Conservation (phyloP, 805 yeast species). For the Cyberlindnera xishuangbannaensis region DNA sequence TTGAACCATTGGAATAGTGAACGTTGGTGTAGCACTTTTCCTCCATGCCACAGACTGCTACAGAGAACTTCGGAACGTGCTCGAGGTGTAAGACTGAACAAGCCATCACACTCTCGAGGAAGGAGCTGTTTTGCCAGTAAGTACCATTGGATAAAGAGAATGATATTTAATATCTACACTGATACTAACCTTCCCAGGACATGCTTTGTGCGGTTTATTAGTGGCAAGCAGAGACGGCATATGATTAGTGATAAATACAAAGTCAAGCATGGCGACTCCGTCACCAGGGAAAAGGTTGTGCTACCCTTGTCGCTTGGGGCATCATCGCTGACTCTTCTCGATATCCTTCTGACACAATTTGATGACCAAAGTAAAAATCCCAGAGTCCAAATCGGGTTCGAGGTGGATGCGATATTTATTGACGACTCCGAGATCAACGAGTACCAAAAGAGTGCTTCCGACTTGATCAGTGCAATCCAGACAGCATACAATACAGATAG, state of each 20-base stretch:
- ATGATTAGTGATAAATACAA: constrained; percentile 67
- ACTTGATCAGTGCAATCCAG: constrained; percentile 14
- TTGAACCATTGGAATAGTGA: no score
- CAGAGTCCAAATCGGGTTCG: constrained; percentile 65
- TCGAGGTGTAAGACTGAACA: constrained; percentile 41
- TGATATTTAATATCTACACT: no score
- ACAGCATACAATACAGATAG: constrained; percentile 17
- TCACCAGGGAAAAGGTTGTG: constrained; percentile 40
- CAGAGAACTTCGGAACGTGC: constrained; percentile 11
- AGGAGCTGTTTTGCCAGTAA: constrained; percentile 55
- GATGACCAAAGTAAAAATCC: constrained; percentile 58
- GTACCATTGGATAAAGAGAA: no score
- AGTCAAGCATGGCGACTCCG: constrained; percentile 52
- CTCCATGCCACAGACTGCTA: no score
- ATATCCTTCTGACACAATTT: constrained; percentile 55
- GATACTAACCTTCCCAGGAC: constrained; percentile 5
- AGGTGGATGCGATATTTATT: constrained; percentile 45
- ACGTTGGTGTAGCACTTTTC: no score
- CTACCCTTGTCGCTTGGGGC: constrained; percentile 63
- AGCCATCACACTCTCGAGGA: constrained; percentile 46
- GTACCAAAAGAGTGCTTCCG: constrained; percentile 12
- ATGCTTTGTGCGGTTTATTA: constrained; percentile 69
- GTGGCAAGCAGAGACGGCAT: constrained; percentile 75
- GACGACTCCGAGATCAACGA: constrained; percentile 31
- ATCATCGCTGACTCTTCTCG: constrained; percentile 63